Evolutionary conservation across 2,329 filamentous ascomycete genomes (phyloP).

Genomic region (Emmonsia crescens): DNA sequence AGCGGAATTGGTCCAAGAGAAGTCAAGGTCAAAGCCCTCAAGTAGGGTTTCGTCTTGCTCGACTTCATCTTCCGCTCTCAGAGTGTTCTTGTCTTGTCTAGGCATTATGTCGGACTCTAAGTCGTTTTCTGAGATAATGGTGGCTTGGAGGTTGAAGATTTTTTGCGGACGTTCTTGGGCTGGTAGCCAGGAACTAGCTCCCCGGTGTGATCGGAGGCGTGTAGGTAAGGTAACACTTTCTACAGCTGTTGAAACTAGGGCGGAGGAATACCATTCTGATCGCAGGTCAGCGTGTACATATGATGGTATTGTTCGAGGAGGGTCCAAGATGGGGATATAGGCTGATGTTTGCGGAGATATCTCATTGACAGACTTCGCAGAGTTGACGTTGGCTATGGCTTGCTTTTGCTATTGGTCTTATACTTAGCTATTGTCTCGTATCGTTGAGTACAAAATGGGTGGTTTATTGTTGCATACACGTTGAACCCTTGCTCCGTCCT

Average conservation of each 20-base stretch:
- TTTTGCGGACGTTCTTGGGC: slow-evolving; percentile 59
- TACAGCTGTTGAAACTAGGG: slow-evolving; percentile 61
- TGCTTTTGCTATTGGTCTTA: slow-evolving; percentile 40
- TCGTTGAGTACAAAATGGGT: background rate
- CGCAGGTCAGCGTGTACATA: slow-evolving; percentile 50
- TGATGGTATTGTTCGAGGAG: slow-evolving; percentile 45
- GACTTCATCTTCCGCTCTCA: background rate
- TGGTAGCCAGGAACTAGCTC: slow-evolving; percentile 40
- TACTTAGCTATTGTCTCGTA: slow-evolving; percentile 3
- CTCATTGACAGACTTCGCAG: slow-evolving; percentile 58
- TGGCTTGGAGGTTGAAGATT: slow-evolving; percentile 64
- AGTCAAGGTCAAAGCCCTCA: slow-evolving; percentile 31
- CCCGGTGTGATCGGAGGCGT: slow-evolving; percentile 36
- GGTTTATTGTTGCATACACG: slow-evolving; percentile 36
- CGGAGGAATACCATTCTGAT: slow-evolving; percentile 72
- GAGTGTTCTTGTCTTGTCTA: background rate
- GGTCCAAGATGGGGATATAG: slow-evolving; percentile 62
- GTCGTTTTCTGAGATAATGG: slow-evolving; percentile 34
- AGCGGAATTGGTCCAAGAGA: slow-evolving; percentile 23
- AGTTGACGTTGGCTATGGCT: slow-evolving; percentile 58
- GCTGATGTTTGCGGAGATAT: slow-evolving; percentile 63
- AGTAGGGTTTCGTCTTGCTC: slow-evolving; percentile 9
- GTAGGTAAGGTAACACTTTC: slow-evolving; percentile 72
- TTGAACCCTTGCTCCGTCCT: slow-evolving; percentile 48
- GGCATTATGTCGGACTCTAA: slow-evolving; percentile 18